Percentiles rank a stretch among this genome's conserved stretches.
phyloP scores from a whole-genome alignment of 768 basidiomycete genomes.

The Hygrophoropsis aurantiaca region DNA sequence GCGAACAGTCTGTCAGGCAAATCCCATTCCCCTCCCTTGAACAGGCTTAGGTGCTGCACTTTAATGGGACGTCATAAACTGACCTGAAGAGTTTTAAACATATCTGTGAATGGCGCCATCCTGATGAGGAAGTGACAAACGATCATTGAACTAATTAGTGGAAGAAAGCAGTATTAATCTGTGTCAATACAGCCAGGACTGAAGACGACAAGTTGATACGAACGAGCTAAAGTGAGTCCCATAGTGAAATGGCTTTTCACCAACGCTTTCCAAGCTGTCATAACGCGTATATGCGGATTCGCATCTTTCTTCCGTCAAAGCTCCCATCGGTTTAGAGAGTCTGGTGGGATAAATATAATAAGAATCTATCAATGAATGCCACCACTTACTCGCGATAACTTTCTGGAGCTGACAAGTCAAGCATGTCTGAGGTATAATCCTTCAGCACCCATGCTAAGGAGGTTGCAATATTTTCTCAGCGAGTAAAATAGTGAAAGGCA shows the following conservation, averaged over 20 bases:
- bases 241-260: slow-evolving; percentile 87
- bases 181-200: neutral
- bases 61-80: slow-evolving; percentile 8
- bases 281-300: slow-evolving; percentile 80
- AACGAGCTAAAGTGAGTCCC: slow-evolving; percentile 91
- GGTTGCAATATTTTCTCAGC: too few species aligned
- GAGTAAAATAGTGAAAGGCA: too few species aligned
- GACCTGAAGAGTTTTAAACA: slow-evolving; percentile 88
- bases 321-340: slow-evolving; percentile 88
- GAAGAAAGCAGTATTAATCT: neutral
- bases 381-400: slow-evolving; percentile 71
- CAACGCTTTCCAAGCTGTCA: slow-evolving; percentile 71
- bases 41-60: neutral
- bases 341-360: slow-evolving; percentile 34
- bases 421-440: slow-evolving; percentile 72
- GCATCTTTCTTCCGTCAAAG: slow-evolving; percentile 68
- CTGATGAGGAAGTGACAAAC: slow-evolving; percentile 93
- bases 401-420: slow-evolving; percentile 62
- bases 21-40: slow-evolving; percentile 92
- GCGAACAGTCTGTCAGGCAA: slow-evolving; percentile 84
- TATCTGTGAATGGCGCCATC: slow-evolving; percentile 86
- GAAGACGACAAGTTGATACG: neutral
- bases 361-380: neutral
- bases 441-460: slow-evolving; percentile 80
- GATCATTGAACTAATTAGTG: slow-evolving; percentile 69